Conservation (phyloP, 2,329 filamentous ascomycete species). For the Neodidymelliopsis sp. region DNA sequence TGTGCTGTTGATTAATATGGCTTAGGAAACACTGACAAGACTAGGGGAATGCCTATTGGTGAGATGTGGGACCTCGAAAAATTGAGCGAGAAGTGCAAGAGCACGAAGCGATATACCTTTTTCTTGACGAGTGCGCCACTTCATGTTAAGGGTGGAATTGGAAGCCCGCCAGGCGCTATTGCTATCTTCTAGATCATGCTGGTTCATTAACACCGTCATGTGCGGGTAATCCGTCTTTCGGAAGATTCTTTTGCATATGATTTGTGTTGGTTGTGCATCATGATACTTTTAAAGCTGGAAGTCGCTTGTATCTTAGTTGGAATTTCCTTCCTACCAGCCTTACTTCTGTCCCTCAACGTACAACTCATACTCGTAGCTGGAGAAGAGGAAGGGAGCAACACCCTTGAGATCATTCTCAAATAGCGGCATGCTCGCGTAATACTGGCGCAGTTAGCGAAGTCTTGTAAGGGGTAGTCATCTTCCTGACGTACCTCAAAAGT, state of each 20-base stretch:
- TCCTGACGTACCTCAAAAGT: constrained; percentile 16
- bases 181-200: constrained; percentile 42
- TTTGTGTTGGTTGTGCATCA: no score
- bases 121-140: constrained; percentile 67
- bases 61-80: constrained; percentile 57
- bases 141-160: constrained; percentile 60
- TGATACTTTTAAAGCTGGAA: no score
- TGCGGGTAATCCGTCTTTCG: no score
- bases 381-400: constrained; percentile 28
- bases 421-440: constrained; percentile 29
- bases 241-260: no score
- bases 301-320: no score
- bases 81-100: constrained; percentile 62
- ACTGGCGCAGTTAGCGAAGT: constrained; percentile 10
- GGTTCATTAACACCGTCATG: no score
- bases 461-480: not conserved
- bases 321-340: not conserved
- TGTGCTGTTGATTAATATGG: not conserved
- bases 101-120: constrained; percentile 63
- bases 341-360: constrained; percentile 16
- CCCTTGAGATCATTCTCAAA: constrained; percentile 33
- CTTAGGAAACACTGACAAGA: not conserved
- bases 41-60: constrained; percentile 35
- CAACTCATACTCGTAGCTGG: constrained; percentile 30
- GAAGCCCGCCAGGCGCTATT: constrained; percentile 47